Percentiles rank a stretch among this genome's conserved stretches.
These are phyloP conservation scores for Neospermospora avenae DNA, from an alignment of 2,329 filamentous ascomycete genomes.

Conservation along the genomic window DNA sequence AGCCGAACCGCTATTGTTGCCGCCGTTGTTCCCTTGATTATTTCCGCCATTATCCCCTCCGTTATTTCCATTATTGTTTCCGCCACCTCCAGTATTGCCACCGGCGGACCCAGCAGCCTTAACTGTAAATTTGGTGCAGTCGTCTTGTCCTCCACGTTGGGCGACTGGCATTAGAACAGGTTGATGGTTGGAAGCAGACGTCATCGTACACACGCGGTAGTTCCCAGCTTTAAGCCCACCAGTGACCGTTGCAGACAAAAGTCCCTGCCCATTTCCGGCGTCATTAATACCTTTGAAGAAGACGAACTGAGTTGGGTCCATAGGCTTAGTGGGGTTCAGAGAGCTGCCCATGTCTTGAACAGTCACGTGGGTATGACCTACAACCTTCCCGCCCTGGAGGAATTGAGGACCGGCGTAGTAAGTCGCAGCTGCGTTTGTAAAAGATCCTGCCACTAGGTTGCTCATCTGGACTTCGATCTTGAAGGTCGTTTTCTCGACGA, in stretches of 20 bases:
- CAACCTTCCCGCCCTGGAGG: conserved; percentile 34
- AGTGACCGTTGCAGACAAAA: conserved; percentile 38
- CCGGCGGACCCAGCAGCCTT: conserved; percentile 21
- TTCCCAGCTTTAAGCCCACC: conserved; percentile 41
- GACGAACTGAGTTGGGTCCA: conserved; percentile 36
- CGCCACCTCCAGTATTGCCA: conserved; percentile 23
- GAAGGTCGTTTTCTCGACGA: conserved; percentile 29
- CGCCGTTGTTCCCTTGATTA: conserved; percentile 18
- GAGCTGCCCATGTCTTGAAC: conserved; percentile 37
- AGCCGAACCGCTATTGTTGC: conserved; percentile 4
- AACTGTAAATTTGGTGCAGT: conserved; percentile 44
- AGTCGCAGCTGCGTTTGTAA: conserved; percentile 39
- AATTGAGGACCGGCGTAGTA: conserved; percentile 40
- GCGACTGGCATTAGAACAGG: conserved; percentile 44
- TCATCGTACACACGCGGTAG: conserved; percentile 45
- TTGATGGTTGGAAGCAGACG: conserved; percentile 42
- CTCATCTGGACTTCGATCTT: conserved; percentile 36
- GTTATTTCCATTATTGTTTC: conserved; percentile 19
- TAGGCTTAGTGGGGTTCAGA: conserved; percentile 32
- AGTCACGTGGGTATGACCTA: conserved; percentile 41
- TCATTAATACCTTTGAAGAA: conserved; percentile 45
- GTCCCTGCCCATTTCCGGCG: conserved; percentile 38
- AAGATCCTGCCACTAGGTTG: conserved; percentile 37
- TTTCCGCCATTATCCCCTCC: conserved; percentile 16
- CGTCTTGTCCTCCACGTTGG: conserved; percentile 43